Evolutionary conservation across 768 basidiomycete genomes (phyloP).

Genomic region (Fibroporia radiculosa): DNA sequence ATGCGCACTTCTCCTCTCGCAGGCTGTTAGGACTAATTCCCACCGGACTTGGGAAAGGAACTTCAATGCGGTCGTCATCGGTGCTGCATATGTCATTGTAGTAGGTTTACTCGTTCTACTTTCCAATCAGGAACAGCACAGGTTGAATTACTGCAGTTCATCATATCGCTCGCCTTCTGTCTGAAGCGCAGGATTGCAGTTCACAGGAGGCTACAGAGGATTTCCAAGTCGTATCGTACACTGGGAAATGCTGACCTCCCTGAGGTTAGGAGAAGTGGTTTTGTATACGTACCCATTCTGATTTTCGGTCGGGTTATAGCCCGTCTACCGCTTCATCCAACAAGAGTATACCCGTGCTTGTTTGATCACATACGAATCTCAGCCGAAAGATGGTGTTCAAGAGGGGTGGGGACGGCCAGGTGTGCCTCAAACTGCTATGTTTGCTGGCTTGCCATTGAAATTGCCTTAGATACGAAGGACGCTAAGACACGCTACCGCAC

Average conservation of each 20-base stretch:
- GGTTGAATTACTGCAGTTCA: constrained; percentile 27
- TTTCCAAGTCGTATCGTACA: constrained; percentile 52
- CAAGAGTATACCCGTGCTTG: constrained; percentile 75
- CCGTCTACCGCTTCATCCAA: constrained; percentile 57
- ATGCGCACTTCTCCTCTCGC: constrained; percentile 56
- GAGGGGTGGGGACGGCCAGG: constrained; percentile 74
- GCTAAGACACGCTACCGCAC: constrained; percentile 59
- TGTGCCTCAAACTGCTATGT: no score
- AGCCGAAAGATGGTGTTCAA: constrained; percentile 57
- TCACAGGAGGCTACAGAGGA: constrained; percentile 52
- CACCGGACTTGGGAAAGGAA: constrained; percentile 49
- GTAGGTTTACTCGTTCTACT: constrained; percentile 31
- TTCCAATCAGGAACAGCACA: background rate
- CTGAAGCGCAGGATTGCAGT: constrained; percentile 64
- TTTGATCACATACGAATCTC: constrained; percentile 61
- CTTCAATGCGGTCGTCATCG: constrained; percentile 61
- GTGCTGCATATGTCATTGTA: constrained; percentile 62
- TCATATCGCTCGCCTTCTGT: constrained; percentile 53
- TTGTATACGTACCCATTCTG: background rate
- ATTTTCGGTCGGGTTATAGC: constrained; percentile 27
- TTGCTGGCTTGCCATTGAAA: constrained; percentile 1
- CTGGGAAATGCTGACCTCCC: constrained; percentile 52
- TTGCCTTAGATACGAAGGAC: constrained; percentile 44
- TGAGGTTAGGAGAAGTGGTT: constrained; percentile 32
- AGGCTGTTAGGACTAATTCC: constrained; percentile 62